Base-by-base conservation (phyloP, 1,139 yeast species). In the Blastobotrys serpentis region DNA sequence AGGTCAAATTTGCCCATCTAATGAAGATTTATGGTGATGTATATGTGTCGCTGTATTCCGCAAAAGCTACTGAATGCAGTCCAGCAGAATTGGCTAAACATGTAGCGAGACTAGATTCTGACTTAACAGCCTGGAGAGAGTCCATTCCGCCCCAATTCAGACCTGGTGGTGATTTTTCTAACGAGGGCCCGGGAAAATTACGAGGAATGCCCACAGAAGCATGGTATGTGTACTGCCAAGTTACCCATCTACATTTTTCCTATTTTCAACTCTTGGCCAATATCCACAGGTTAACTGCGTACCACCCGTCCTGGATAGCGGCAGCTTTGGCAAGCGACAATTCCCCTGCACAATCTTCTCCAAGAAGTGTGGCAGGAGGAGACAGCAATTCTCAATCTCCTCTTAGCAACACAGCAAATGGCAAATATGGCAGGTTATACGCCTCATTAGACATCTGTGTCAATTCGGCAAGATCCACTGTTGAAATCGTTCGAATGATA, bases 11-110 rank as follows among this genome's bases (percentile, higher is more conserved):
- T 48, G 51, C 30, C 23, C 47, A 38, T 34, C 34, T 37, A 47
- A 25, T 47, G 44, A 14, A 43, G 46, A 53, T 1, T 50, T 68
- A 55, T 50, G 52, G 50, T 34, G 46, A 55, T 50, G 60, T 61
- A 5, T 67, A 66, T 54, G 52, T 54, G 14, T 52, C 47, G 34
- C 50, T 70, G 17, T 67, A 64, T 47, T 60, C 66, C 14, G 67
- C 67, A 0, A 54, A 52, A 18, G 68, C 73, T 0, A 55, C 57
- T 3, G 62, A 59, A 0, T 63, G 64, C 48, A 45, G 61, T 1
- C 54, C 62, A 1, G 55, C 61, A 4, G 64, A 65, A 33, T 52
- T 57, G 17, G 56, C 59, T 2, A 48, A 56, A 17, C 59, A 54
- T 32, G 60, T 71, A 18, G 54, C 60, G 10, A 10, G 40, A 17